Evolutionary conservation across 2,329 filamentous ascomycete genomes (phyloP), one percentile per base, ranked within the genome.

Genomic region (Penicillium sp.): DNA sequence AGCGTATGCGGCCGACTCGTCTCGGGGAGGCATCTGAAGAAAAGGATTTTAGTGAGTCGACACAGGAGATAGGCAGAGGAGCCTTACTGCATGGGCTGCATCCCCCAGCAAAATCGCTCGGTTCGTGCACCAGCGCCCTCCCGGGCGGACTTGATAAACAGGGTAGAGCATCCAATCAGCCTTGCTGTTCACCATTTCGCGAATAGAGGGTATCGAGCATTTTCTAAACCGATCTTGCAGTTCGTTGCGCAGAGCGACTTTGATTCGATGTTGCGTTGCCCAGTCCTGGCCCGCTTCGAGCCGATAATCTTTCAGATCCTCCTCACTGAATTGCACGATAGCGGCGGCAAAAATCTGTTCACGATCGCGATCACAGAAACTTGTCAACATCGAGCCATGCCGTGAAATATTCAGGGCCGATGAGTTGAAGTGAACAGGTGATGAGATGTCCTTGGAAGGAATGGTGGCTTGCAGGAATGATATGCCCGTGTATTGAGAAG

Each of bases 41-140:
- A 36, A 21, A 36, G 31, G 3, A 29, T 2, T 4, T 2, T 12
- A 38, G n/a, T 8, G 10, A 26, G 29, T 21, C 34, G 36, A 21
- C 18, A 24, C 29, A 13, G 6, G 8, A 33, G 4, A 33, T 18
- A 5, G 28, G 8, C n/a, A 5, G 6, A 16, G 16, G 9, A 18
- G 2, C 66, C 73, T 45, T 68, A 76, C 75, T 33, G 75, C 76
- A 55, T 79, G 76, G 4, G 75, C 76, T 24, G 76, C 75, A 64
- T 79, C 76, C 4, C 76, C 76, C 4, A 79, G 57, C 5, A 79
- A 56, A 21, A 78, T 65, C 3, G 70, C 69, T 4, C 73, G 66
- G n/a, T 72, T 68, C 6, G 67, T 70, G 39, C 57, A 67, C 75
- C 75, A 78, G 21, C 61, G 66, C 6, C 71, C 73, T 8, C 68